These are phyloP conservation scores for Rhexocercosporidium sp. DNA, from an alignment of 2,329 filamentous ascomycete species.

Conservation along the genomic window DNA sequence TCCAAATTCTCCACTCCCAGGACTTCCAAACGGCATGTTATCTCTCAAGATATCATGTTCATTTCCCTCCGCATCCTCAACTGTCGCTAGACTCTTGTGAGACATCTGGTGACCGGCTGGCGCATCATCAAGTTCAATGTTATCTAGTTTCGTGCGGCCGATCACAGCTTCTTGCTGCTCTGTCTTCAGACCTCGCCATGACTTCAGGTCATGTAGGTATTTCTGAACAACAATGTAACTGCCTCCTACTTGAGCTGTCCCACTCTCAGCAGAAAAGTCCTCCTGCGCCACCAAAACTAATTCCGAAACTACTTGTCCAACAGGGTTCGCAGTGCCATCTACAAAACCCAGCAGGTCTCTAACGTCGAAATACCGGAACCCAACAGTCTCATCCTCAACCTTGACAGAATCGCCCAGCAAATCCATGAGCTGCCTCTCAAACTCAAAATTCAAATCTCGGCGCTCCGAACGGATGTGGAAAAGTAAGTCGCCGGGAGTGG, in stretches of 20 bases:
- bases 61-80: constrained; percentile 54
- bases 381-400: constrained; percentile 58
- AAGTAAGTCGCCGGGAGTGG: constrained; percentile 61
- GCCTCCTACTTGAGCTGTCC: constrained; percentile 46
- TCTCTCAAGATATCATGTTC: constrained; percentile 61
- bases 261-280: constrained; percentile 38
- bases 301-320: constrained; percentile 49
- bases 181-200: constrained; percentile 52
- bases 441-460: constrained; percentile 62
- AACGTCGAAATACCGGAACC: constrained; percentile 64
- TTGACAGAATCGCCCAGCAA: constrained; percentile 52
- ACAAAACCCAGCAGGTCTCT: constrained; percentile 65
- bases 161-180: constrained; percentile 62
- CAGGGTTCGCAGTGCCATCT: constrained; percentile 64
- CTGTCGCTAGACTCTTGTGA: constrained; percentile 60
- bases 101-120: constrained; percentile 51
- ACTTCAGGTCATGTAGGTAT: constrained; percentile 57
- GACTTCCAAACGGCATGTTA: constrained; percentile 66
- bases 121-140: constrained; percentile 60
- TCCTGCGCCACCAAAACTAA: constrained; percentile 53
- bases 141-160: constrained; percentile 62
- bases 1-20: constrained; percentile 55
- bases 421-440: constrained; percentile 59
- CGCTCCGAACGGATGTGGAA: constrained; percentile 64
- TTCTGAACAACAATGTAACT: constrained; percentile 66